Conservation (phyloP, 2,329 filamentous ascomycete species). For the Trichoderma sp. region DNA sequence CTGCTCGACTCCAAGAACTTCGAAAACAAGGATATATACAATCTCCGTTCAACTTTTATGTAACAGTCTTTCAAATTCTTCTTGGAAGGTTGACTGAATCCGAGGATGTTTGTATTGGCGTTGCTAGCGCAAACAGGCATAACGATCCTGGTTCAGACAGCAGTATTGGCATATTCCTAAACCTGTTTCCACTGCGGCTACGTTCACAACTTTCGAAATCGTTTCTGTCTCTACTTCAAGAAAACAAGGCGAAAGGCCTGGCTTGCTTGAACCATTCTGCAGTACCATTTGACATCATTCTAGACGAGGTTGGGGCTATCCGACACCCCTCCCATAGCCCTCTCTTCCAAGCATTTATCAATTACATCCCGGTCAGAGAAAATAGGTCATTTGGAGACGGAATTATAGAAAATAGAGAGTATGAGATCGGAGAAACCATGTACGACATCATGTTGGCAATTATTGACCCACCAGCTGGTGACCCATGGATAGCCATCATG, state of each 20-base stretch:
- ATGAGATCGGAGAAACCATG: conserved; percentile 24
- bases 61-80: background rate
- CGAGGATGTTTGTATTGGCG: conserved; percentile 46
- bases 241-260: conserved; percentile 19
- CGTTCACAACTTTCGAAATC: background rate
- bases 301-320: conserved; percentile 42
- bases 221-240: background rate
- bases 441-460: conserved; percentile 40
- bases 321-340: conserved; percentile 42
- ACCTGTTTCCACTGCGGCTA: conserved; percentile 44
- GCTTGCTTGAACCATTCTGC: conserved; percentile 23
- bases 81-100: background rate
- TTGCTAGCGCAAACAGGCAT: conserved; percentile 46
- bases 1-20: background rate
- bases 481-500: conserved; percentile 17
- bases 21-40: background rate
- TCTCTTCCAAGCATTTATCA: conserved; percentile 46
- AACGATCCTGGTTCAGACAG: conserved; percentile 30
- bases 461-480: conserved; percentile 29
- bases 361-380: conserved; percentile 33
- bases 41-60: background rate
- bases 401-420: background rate
- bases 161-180: conserved; percentile 48
- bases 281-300: conserved; percentile 49
- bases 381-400: conserved; percentile 21